Evolutionary conservation across 1,284 basidiomycete species (phyloP).

Genomic region (Polyporus tsugae): DNA sequence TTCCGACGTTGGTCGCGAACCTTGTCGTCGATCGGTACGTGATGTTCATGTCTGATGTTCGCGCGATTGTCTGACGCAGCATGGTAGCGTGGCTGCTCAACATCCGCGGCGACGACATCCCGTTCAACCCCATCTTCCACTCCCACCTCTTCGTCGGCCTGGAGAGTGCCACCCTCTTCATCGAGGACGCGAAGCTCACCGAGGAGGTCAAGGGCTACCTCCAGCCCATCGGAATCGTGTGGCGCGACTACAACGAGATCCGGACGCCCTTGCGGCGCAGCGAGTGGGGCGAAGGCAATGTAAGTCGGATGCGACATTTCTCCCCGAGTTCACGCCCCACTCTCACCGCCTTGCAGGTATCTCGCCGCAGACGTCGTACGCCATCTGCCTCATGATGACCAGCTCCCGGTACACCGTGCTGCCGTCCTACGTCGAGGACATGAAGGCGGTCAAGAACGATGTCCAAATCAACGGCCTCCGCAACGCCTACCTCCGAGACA

Average conservation of each 20-base stretch:
- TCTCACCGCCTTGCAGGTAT: constrained; percentile 50
- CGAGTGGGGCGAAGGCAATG: constrained; percentile 81
- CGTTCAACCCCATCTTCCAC: constrained; percentile 89
- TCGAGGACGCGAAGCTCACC: constrained; percentile 69
- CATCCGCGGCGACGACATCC: constrained; percentile 86
- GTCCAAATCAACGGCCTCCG: constrained; percentile 86
- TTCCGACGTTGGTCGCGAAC: constrained; percentile 70
- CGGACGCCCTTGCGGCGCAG: constrained; percentile 80
- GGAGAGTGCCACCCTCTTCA: constrained; percentile 69
- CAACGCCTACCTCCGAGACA: constrained; percentile 90
- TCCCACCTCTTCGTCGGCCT: constrained; percentile 82
- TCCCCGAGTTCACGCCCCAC: neutral
- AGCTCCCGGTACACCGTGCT: constrained; percentile 78
- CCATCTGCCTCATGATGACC: constrained; percentile 82
- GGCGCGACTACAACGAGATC: constrained; percentile 79
- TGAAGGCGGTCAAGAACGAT: constrained; percentile 92
- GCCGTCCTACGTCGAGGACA: constrained; percentile 74
- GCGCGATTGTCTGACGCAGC: neutral
- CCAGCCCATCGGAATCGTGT: constrained; percentile 62
- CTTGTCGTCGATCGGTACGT: constrained; percentile 70
- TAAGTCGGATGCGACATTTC: constrained; percentile 44
- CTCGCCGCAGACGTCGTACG: constrained; percentile 76
- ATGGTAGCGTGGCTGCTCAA: constrained; percentile 80
- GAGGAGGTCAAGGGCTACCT: constrained; percentile 66
- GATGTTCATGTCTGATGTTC: neutral